Evolutionary conservation across 2,329 filamentous ascomycete species (phyloP).

Genomic region (Coniella lustricola): DNA sequence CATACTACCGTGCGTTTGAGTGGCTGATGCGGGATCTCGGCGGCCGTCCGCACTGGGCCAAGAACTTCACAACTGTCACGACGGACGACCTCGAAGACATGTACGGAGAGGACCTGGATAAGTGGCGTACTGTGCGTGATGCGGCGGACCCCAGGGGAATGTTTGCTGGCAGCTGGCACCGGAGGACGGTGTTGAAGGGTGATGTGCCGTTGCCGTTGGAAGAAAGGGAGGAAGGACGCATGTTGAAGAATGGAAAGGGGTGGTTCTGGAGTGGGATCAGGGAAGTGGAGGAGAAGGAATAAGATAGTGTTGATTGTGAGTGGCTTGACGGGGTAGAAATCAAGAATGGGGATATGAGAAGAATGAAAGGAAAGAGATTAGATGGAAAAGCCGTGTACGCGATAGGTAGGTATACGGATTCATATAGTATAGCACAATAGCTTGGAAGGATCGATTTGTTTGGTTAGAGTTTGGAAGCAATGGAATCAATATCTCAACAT

Average conservation of each 20-base stretch:
- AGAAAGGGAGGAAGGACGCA: constrained; percentile 14
- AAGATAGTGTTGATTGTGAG: too few relatives aligned
- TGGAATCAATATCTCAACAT: too few relatives aligned
- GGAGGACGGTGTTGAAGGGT: constrained; percentile 52
- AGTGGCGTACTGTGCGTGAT: constrained; percentile 57
- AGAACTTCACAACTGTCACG: constrained; percentile 58
- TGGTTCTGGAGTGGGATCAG: constrained; percentile 14
- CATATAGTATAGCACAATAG: too few relatives aligned
- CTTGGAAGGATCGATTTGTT: too few relatives aligned
- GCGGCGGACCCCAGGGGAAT: constrained; percentile 66
- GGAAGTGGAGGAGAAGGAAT: not conserved
- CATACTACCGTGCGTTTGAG: constrained; percentile 76
- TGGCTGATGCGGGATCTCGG: constrained; percentile 73
- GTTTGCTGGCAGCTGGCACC: constrained; percentile 87
- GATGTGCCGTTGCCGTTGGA: constrained; percentile 11
- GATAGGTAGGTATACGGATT: too few relatives aligned
- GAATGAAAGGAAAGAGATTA: too few relatives aligned
- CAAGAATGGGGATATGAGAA: too few relatives aligned
- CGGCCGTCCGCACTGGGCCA: constrained; percentile 73
- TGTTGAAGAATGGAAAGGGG: constrained; percentile 8
- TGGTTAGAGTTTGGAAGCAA: too few relatives aligned
- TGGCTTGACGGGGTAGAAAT: too few relatives aligned
- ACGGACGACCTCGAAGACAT: constrained; percentile 49
- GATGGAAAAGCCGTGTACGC: too few relatives aligned
- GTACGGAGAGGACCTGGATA: constrained; percentile 54